Evolutionary conservation across 768 basidiomycete genomes (phyloP).

Genomic region (Lyophyllum decastes): DNA sequence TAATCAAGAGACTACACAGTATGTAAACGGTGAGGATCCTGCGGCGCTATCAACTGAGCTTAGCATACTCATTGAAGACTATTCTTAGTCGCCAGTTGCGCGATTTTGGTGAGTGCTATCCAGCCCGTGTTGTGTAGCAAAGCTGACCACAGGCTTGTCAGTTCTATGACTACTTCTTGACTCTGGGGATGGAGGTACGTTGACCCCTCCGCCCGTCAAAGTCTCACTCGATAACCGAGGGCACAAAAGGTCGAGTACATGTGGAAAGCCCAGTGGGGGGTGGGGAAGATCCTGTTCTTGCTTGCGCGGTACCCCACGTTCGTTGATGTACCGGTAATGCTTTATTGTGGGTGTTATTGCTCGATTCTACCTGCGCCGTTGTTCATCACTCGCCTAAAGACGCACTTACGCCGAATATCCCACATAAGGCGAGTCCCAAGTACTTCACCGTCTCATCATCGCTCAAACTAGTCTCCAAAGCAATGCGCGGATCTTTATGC

Average conservation of each 20-base stretch:
- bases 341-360: constrained; percentile 19
- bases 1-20: neutral
- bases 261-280: constrained; percentile 25
- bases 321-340: constrained; percentile 20
- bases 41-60: neutral
- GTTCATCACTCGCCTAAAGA: neutral
- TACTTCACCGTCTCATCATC: neutral
- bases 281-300: constrained; percentile 25
- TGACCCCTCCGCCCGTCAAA: neutral
- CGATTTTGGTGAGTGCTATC: neutral
- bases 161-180: constrained; percentile 8
- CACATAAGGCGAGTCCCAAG: neutral
- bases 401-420: neutral
- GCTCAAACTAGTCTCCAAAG: neutral
- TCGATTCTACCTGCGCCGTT: neutral
- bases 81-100: constrained; percentile 7
- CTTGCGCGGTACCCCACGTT: constrained; percentile 25
- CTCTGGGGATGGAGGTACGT: constrained; percentile 9
- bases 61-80: neutral
- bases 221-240: neutral
- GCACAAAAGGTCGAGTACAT: constrained; percentile 20
- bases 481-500: constrained; percentile 5
- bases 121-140: neutral
- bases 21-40: constrained; percentile 4
- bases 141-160: neutral